phyloP scores from a whole-genome alignment of 2,329 filamentous ascomycete species.

The Alternaria sp. region DNA sequence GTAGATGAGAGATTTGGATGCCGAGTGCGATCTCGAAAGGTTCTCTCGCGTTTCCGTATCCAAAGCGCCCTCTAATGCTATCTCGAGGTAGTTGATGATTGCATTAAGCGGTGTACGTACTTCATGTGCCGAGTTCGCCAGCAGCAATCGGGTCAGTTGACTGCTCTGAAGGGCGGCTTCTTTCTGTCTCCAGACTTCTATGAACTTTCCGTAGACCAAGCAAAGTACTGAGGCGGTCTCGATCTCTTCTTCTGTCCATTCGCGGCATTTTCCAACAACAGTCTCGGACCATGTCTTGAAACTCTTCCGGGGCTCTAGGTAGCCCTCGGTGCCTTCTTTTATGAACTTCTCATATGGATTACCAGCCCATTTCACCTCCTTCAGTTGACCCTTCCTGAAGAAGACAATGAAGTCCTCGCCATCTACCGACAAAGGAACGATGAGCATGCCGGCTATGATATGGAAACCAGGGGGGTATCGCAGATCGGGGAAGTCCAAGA shows the following conservation, averaged over 20 bases:
- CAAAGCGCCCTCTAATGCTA: constrained; percentile 81
- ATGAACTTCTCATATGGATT: constrained; percentile 84
- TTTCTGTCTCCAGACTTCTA: constrained; percentile 92
- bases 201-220: constrained; percentile 87
- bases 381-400: constrained; percentile 79
- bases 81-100: constrained; percentile 94
- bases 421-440: constrained; percentile 79
- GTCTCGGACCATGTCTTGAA: constrained; percentile 85
- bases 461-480: constrained; percentile 81
- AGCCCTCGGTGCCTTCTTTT: constrained; percentile 74
- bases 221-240: constrained; percentile 89
- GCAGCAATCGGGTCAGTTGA: constrained; percentile 77
- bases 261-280: constrained; percentile 80
- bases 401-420: constrained; percentile 90
- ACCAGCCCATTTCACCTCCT: constrained; percentile 83
- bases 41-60: constrained; percentile 87
- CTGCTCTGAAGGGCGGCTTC: constrained; percentile 84
- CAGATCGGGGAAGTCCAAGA: constrained; percentile 80
- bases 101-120: constrained; percentile 90
- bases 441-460: constrained; percentile 77
- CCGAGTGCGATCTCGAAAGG: constrained; percentile 82
- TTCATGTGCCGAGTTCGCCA: constrained; percentile 91
- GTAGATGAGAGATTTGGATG: constrained; percentile 90
- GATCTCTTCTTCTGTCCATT: constrained; percentile 89
- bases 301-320: constrained; percentile 79